phyloP scores from a whole-genome alignment of 78 protist genomes.

The Pigoraptor vietnamica region DNA sequence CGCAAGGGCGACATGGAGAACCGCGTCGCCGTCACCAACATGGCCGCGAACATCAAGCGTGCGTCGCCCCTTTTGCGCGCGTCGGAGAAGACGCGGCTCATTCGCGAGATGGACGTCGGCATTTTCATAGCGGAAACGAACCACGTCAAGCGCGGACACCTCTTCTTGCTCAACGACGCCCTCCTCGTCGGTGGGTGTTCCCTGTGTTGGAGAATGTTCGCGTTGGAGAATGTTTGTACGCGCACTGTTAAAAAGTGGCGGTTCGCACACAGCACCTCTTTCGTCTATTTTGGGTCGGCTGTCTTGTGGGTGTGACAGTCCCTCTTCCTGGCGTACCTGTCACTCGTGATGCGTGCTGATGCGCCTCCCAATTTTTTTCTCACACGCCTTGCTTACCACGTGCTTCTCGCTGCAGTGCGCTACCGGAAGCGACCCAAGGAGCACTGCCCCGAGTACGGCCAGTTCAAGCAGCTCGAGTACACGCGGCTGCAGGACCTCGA shows the following conservation, averaged over 20 bases:
- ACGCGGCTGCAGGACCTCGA: background rate
- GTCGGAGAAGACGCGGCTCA: background rate
- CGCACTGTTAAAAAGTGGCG: too few relatives aligned
- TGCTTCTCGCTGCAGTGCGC: background rate
- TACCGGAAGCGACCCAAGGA: background rate
- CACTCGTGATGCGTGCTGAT: too few relatives aligned
- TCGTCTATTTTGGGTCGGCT: too few relatives aligned
- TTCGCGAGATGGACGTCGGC: background rate
- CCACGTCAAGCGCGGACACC: background rate
- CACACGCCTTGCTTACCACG: background rate
- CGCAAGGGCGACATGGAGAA: slow-evolving; percentile 1
- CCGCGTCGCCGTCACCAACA: background rate
- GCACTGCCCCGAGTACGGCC: background rate
- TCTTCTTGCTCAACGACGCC: background rate
- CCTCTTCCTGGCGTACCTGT: too few relatives aligned
- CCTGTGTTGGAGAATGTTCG: background rate
- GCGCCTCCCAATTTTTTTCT: too few relatives aligned
- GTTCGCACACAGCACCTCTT: too few relatives aligned
- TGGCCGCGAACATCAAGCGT: background rate
- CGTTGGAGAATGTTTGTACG: background rate
- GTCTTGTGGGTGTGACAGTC: too few relatives aligned
- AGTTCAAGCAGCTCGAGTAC: background rate
- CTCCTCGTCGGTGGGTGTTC: background rate
- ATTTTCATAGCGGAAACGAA: background rate
- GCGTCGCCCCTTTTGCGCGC: background rate